Evolutionary conservation across 352 stramenopile genomes (phyloP).

Genomic region (Pythium aristosporum): DNA sequence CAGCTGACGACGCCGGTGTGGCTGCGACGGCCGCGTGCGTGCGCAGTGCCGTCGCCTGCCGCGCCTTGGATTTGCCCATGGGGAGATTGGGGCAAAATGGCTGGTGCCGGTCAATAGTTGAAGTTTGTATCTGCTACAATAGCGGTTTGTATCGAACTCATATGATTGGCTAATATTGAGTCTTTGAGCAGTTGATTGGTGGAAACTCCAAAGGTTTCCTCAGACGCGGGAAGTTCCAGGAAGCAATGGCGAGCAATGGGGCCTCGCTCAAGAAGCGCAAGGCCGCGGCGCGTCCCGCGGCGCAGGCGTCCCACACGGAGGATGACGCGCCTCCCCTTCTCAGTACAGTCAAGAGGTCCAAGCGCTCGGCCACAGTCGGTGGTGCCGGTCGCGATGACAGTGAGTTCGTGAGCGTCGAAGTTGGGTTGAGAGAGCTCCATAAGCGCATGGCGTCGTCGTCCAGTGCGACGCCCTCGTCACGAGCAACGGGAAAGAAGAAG

Average conservation of each 20-base stretch:
- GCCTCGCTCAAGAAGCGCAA: constrained; percentile 25
- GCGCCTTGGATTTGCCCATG: constrained; percentile 27
- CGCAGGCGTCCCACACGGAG: not conserved
- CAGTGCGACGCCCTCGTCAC: constrained; percentile 16
- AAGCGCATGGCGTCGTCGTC: constrained; percentile 41
- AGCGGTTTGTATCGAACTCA: constrained; percentile 4
- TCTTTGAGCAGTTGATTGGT: constrained; percentile 10
- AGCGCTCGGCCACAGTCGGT: constrained; percentile 1
- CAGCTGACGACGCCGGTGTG: not conserved
- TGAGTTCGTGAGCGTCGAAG: constrained; percentile 75
- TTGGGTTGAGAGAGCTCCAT: constrained; percentile 69
- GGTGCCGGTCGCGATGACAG: constrained; percentile 27
- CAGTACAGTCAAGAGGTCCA: constrained; percentile 20
- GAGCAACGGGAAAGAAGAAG: constrained; percentile 3
- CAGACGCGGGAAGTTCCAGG: not conserved
- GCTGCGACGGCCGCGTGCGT: constrained; percentile 23
- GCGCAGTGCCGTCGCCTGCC: constrained; percentile 25
- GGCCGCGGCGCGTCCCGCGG: not conserved
- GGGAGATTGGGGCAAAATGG: constrained; percentile 10
- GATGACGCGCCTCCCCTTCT: constrained; percentile 6
- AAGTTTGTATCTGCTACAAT: constrained; percentile 18
- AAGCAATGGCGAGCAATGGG: constrained; percentile 26
- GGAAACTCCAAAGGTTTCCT: constrained; percentile 13
- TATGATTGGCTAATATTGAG: constrained; percentile 12
- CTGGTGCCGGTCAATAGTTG: constrained; percentile 17